These are phyloP conservation scores for Hortiboletus flavorubellus DNA, from an alignment of 768 basidiomycete species.

Conservation along the genomic window DNA sequence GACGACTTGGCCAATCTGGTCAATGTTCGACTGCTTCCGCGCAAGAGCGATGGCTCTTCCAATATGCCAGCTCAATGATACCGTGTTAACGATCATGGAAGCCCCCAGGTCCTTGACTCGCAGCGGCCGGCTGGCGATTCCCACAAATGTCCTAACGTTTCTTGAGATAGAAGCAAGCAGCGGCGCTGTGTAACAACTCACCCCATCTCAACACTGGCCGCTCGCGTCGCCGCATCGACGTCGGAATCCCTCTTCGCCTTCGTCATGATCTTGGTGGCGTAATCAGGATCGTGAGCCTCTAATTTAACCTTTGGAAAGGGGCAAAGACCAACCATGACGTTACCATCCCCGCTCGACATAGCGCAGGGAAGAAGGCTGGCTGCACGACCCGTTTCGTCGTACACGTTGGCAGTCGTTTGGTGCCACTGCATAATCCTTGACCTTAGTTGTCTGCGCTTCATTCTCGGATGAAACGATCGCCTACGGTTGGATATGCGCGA, in stretches of 20 bases:
- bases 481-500: constrained; percentile 33
- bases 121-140: constrained; percentile 41
- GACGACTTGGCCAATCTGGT: constrained; percentile 33
- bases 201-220: constrained; percentile 52
- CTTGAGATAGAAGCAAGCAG: not conserved
- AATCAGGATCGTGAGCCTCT: constrained; percentile 9
- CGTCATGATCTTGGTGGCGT: constrained; percentile 35
- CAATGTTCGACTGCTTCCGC: constrained; percentile 44
- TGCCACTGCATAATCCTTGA: constrained; percentile 19
- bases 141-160: constrained; percentile 39
- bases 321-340: constrained; percentile 26
- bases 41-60: constrained; percentile 56
- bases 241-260: constrained; percentile 41
- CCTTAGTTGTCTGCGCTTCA: constrained; percentile 1
- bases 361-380: constrained; percentile 31
- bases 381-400: constrained; percentile 25
- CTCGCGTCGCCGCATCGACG: constrained; percentile 45
- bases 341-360: constrained; percentile 39
- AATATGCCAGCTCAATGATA: constrained; percentile 61
- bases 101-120: constrained; percentile 33
- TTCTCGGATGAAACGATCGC: constrained; percentile 13
- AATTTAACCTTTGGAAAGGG: not conserved
- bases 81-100: constrained; percentile 47
- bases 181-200: constrained; percentile 6
- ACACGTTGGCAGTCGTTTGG: constrained; percentile 32